phyloP scores from a whole-genome alignment of 2,329 filamentous ascomycete species.

The Chrysoporthe puriensis region DNA sequence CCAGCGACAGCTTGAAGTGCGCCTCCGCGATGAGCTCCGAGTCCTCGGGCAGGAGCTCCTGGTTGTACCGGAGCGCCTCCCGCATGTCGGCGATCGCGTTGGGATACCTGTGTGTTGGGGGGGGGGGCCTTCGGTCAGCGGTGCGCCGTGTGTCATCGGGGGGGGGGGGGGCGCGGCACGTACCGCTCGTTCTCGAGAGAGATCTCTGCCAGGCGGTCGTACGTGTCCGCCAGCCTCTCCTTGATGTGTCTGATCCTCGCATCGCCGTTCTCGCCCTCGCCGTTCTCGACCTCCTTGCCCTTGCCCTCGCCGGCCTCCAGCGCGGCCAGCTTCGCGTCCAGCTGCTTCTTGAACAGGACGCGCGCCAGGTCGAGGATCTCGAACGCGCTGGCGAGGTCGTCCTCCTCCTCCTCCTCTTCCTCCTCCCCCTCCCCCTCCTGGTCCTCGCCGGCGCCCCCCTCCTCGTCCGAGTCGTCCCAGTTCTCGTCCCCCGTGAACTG shows the following conservation, averaged over 20 bases:
- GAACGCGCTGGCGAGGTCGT: constrained; percentile 79
- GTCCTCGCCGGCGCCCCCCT: constrained; percentile 46
- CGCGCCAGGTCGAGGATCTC: constrained; percentile 83
- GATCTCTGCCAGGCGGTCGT: constrained; percentile 93
- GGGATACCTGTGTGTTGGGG: constrained; percentile 60
- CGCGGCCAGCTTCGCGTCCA: constrained; percentile 47
- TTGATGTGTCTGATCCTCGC: constrained; percentile 64
- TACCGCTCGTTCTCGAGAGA: constrained; percentile 92
- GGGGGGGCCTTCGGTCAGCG: not conserved
- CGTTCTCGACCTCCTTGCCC: constrained; percentile 46
- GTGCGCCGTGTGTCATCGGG: too few relatives aligned
- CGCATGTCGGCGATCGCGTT: constrained; percentile 86
- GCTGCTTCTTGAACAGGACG: constrained; percentile 62
- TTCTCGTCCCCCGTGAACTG: constrained; percentile 95
- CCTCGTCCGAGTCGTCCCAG: constrained; percentile 81
- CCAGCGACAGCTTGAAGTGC: constrained; percentile 94
- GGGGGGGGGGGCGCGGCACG: constrained; percentile 21
- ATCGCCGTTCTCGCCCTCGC: constrained; percentile 36
- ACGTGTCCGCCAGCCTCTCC: constrained; percentile 87
- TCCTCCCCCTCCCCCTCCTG: constrained; percentile 47
- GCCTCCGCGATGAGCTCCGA: constrained; percentile 89
- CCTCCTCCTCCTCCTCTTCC: constrained; percentile 63
- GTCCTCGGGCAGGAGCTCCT: constrained; percentile 77
- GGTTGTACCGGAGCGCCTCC: constrained; percentile 76
- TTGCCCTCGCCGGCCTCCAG: constrained; percentile 43